phyloP scores from a whole-genome alignment of 1,139 yeast genomes.

The Maudiozyma humilis region DNA sequence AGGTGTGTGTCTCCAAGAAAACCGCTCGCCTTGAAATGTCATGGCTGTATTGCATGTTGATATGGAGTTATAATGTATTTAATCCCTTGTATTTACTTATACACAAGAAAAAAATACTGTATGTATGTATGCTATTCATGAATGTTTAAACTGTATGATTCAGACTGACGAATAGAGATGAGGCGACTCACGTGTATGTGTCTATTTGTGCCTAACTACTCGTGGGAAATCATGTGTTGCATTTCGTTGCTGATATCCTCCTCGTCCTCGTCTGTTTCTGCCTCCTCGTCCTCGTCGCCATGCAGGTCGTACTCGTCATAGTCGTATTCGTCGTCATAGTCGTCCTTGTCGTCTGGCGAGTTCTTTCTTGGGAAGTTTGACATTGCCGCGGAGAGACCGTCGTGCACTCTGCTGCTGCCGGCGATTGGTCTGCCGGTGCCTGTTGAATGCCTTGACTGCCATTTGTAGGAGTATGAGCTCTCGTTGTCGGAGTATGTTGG shows the following conservation, averaged over 20 bases:
- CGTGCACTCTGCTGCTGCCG: conserved; percentile 5
- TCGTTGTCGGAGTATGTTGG: conserved; percentile 31
- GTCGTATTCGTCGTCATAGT: conserved; percentile 9
- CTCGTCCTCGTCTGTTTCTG: conserved; percentile 8
- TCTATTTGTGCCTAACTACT: background rate
- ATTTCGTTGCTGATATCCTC: conserved; percentile 9
- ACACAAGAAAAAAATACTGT: background rate
- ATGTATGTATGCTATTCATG: conserved; percentile 3
- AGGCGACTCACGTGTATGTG: no score
- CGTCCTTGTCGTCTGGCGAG: conserved; percentile 17
- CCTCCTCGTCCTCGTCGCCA: conserved; percentile 5
- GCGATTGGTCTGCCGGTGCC: background rate
- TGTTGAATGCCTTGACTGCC: conserved; percentile 1
- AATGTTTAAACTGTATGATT: background rate
- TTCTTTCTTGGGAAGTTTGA: background rate
- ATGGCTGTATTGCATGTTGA: no score
- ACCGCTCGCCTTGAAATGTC: no score
- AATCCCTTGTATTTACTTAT: no score
- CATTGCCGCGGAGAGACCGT: conserved; percentile 1
- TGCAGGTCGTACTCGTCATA: conserved; percentile 7
- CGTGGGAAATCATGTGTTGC: conserved; percentile 10
- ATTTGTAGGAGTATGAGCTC: conserved; percentile 8
- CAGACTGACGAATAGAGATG: background rate
- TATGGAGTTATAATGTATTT: no score
- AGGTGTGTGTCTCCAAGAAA: no score